These are phyloP conservation scores for Neodidymelliopsis sp. DNA, from an alignment of 2,329 filamentous ascomycete species.

Conservation along the genomic window DNA sequence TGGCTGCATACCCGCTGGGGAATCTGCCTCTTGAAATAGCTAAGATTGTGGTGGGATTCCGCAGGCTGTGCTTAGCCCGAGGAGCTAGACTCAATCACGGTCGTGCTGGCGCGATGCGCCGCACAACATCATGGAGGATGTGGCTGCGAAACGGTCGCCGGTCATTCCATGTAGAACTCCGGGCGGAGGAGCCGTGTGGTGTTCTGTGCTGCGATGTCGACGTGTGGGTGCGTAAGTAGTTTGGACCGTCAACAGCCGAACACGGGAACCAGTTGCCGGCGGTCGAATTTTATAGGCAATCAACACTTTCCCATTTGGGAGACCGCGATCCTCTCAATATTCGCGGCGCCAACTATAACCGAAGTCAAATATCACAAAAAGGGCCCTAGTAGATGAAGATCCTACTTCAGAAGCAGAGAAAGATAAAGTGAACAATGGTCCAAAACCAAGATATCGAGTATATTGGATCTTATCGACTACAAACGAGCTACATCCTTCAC, in stretches of 20 bases:
- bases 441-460: no score
- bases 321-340: neutral
- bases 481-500: no score
- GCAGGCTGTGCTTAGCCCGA: slow-evolving; percentile 12
- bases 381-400: no score
- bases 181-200: neutral
- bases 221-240: no score
- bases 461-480: no score
- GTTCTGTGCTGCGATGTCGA: slow-evolving; percentile 3
- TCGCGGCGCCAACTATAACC: no score
- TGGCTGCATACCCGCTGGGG: neutral
- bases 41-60: neutral
- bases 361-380: no score
- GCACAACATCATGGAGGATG: slow-evolving; percentile 6
- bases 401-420: no score
- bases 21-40: slow-evolving; percentile 10
- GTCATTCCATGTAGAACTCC: neutral
- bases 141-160: slow-evolving; percentile 4
- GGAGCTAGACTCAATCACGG: slow-evolving; percentile 6
- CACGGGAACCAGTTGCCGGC: no score
- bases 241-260: no score
- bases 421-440: no score
- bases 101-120: slow-evolving; percentile 4
- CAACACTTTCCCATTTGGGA: neutral
- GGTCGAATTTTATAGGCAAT: neutral